Base-by-base conservation (phyloP, 2,329 filamentous ascomycete species). In the Proliferodiscus dingleyae region DNA sequence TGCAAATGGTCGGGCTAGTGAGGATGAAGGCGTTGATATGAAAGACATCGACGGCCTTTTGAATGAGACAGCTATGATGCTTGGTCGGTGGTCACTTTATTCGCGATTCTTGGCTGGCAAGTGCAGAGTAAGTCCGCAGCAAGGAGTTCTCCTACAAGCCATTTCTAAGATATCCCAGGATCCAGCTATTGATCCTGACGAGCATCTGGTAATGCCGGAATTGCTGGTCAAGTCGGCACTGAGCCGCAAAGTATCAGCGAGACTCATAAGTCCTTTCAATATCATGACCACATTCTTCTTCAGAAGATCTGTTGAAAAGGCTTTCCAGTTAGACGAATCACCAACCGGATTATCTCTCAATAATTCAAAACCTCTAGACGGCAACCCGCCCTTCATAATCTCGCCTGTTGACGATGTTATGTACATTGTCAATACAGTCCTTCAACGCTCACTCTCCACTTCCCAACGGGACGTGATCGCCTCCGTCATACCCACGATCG, bases 351-450 rank as follows among this genome's bases (percentile, higher is more conserved):
- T 98, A 16, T 86, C 87, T 0, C 72, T 98, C 26, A 88, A 83
- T 61, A 73, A 84, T 33, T 83, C 77, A 59, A 86, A 77, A 60
- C 74, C 84, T 3, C 73, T 95, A 34, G 80, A 85, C 42, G 78
- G 83, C 47, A 89, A 89, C 57, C 79, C 89, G 2, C 93, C 93
- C 1, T 94, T 88, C 61, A 95, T 98, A 59, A 91, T 93, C 34
- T 89, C 90, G 2, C 90, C 91, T 0, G 90, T 98, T 7, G 93
- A 98, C 70, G 93, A 96, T 68, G 89, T 97, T 61, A 97, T 98
- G 91, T 98, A 97, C 68, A 96, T 98, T 58, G 87, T 95, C 63
- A 95, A 94, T 63, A 85, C 91, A 41, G 86, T 97, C 26, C 74
- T 97, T 6, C 85, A 94, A 53, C 84, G 91, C 54, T 87, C 89